Evolutionary conservation across 176 grass and related monocot species (phyloP), one percentile per base, ranked within the genome.

Genomic region (Melocanna baccifera): DNA sequence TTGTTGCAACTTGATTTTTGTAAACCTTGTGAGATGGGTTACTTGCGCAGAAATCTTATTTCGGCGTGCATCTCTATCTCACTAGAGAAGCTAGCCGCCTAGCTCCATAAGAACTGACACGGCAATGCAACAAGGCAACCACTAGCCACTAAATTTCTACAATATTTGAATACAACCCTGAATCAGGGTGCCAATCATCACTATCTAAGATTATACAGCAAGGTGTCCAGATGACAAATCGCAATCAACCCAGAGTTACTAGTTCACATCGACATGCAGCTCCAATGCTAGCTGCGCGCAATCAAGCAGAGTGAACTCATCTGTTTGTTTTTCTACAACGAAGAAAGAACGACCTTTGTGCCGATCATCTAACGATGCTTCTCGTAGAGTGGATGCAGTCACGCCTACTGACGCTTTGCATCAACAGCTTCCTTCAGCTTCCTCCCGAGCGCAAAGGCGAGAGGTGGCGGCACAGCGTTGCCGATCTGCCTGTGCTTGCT

Each of bases 401-500:
- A 50, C 25, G 4, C 72, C 28, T 23, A 62, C 20, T 65, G 50
- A 59, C 51, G 19, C 61, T 80, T 91, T 41, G 65, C 81, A 12
- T 86, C 81, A 8, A 91, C 62, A 2, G 88, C 93, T 92, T 96
- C 91, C 86, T 94, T 99, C 36, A 99, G 86, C 46, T 94, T 99
- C 83, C 77, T 91, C 28, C 96, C 96, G 9, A 99, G 91, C 3
- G 93, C 96, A 56, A 87, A 99, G 64, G 96, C 88, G 5, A 99
- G 93, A 66, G 96, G 96, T 3, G 96, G 96, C 39, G 96, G 96
- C 58, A 99, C 96, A 12, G 96, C 96, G 34, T 99, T 99, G 39
- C 96, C 96, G 40, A 99, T 99, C 86, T 99, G 96, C 78, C 87
- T 83, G 77, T 99, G 93, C 82, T 94, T 99, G 85, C 58, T 99